These are phyloP conservation scores for Alopecurus myosuroides DNA, from an alignment of 176 grass and related monocot species.

Conservation along the genomic window DNA sequence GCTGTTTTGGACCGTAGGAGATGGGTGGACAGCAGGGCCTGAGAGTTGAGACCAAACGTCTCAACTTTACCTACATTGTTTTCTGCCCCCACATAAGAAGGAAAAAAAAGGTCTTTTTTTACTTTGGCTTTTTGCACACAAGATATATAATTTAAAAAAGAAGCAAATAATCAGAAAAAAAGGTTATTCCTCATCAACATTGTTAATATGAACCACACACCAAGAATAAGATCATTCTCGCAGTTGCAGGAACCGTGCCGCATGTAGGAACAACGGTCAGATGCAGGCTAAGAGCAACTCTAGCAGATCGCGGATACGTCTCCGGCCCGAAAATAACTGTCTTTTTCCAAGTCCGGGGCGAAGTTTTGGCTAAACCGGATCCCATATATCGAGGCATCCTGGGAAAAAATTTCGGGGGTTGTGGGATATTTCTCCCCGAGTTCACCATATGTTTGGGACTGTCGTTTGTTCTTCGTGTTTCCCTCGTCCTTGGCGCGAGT, in stretches of 20 bases:
- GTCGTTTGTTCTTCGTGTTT: too few relatives aligned
- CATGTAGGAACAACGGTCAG: neutral
- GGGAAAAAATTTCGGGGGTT: too few relatives aligned
- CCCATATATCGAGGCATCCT: too few relatives aligned
- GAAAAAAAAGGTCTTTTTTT: neutral
- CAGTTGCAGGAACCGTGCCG: neutral
- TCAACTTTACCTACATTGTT: neutral
- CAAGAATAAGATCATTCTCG: neutral
- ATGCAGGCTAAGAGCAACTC: neutral
- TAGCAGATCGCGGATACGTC: too few relatives aligned
- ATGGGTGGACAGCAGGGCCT: slow-evolving; percentile 32
- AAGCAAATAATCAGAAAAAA: neutral
- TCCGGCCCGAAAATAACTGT: too few relatives aligned
- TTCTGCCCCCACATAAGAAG: neutral
- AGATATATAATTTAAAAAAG: neutral
- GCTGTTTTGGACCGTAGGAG: slow-evolving; percentile 34
- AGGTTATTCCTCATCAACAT: neutral
- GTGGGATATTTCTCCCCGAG: too few relatives aligned
- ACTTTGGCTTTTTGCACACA: neutral
- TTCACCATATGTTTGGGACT: too few relatives aligned
- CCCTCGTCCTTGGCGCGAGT: too few relatives aligned
- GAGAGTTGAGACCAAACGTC: neutral
- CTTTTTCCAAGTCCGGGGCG: too few relatives aligned
- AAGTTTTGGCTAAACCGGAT: too few relatives aligned
- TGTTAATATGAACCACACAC: neutral